Evolutionary conservation across 2,329 filamentous ascomycete genomes (phyloP).

Genomic region (Aspergillus niger): DNA sequence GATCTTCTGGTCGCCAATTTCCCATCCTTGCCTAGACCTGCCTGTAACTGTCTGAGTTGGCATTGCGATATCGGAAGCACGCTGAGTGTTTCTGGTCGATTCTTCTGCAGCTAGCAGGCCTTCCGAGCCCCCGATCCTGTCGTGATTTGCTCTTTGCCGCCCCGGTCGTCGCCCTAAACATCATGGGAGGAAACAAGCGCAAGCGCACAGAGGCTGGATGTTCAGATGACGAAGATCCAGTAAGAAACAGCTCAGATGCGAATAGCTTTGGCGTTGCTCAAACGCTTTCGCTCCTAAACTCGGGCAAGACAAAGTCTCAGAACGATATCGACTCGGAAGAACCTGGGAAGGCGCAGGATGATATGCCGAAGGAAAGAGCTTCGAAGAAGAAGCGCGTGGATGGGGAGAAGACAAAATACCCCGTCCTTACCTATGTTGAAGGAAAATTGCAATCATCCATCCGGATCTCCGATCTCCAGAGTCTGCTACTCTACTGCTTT

Average conservation of each 20-base stretch:
- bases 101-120: not conserved
- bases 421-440: slow-evolving; percentile 55
- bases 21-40: not conserved
- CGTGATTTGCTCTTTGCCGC: not conserved
- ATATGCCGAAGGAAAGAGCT: slow-evolving; percentile 21
- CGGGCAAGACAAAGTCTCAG: slow-evolving; percentile 16
- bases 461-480: slow-evolving; percentile 61
- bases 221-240: slow-evolving; percentile 28
- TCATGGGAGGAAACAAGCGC: slow-evolving; percentile 35
- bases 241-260: slow-evolving; percentile 16
- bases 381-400: slow-evolving; percentile 39
- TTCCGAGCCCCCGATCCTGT: not conserved
- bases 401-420: slow-evolving; percentile 53
- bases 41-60: not conserved
- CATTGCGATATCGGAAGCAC: not conserved
- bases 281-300: slow-evolving; percentile 33
- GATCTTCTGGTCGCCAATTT: not conserved
- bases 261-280: slow-evolving; percentile 35
- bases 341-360: slow-evolving; percentile 15
- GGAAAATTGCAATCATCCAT: slow-evolving; percentile 58
- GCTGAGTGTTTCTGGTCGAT: not conserved
- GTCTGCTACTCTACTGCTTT: slow-evolving; percentile 61
- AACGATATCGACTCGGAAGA: slow-evolving; percentile 11
- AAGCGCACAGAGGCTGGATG: slow-evolving; percentile 31
- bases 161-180: not conserved